phyloP scores from a whole-genome alignment of 257 asterid genomes.

The Lycium barbarum region DNA sequence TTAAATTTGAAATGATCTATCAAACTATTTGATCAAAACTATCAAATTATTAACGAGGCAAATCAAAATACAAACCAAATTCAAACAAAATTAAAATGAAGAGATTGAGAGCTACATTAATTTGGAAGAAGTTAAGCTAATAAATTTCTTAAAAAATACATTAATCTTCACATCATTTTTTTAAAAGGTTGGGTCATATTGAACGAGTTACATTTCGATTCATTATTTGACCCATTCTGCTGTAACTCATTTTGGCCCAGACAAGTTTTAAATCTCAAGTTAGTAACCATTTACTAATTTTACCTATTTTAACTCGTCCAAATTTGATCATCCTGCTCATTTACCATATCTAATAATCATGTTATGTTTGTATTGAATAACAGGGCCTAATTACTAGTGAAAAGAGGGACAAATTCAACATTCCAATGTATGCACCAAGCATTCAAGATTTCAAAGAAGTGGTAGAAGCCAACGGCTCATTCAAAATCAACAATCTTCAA shows the following conservation, averaged over 20 bases:
- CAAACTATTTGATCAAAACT: too few relatives aligned
- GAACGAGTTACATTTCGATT: too few relatives aligned
- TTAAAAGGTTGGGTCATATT: too few relatives aligned
- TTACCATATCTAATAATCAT: background rate
- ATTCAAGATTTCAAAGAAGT: constrained; percentile 90
- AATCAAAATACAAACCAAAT: too few relatives aligned
- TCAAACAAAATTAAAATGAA: too few relatives aligned
- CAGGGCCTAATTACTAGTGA: constrained; percentile 81
- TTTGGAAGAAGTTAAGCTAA: background rate
- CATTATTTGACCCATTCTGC: background rate
- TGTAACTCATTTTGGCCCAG: background rate
- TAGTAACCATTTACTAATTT: background rate
- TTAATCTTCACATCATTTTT: too few relatives aligned
- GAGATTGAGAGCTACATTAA: too few relatives aligned
- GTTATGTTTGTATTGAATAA: background rate
- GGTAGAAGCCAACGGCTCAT: constrained; percentile 78
- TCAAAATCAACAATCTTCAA: constrained; percentile 70
- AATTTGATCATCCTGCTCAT: background rate
- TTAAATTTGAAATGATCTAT: too few relatives aligned
- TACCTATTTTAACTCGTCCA: too few relatives aligned
- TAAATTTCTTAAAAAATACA: background rate
- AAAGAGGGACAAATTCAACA: constrained; percentile 83
- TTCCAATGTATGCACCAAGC: constrained; percentile 93
- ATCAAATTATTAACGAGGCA: too few relatives aligned
- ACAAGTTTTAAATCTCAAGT: too few relatives aligned